Conservation (phyloP, 225 moss, liverwort and hornwort genomes). For the Sphagnum tenellum region DNA sequence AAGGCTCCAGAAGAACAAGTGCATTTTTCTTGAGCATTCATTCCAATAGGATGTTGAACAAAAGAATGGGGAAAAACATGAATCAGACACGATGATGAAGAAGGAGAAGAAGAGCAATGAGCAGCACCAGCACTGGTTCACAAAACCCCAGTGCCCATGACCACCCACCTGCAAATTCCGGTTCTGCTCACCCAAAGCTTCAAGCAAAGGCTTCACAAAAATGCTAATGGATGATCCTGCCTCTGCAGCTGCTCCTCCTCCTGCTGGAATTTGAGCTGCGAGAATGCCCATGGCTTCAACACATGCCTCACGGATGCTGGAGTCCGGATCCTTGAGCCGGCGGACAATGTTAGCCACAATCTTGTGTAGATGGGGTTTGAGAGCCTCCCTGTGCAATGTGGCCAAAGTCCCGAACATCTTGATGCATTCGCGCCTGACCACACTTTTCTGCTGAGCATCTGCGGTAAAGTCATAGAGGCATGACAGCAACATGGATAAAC, state of each 20-base stretch:
- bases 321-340: conserved; percentile 79
- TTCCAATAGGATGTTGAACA: too few relatives aligned
- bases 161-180: conserved; percentile 18
- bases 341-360: conserved; percentile 75
- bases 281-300: conserved; percentile 67
- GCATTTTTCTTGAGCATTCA: too few relatives aligned
- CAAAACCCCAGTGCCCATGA: too few relatives aligned
- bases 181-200: conserved; percentile 70
- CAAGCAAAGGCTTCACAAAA: conserved; percentile 64
- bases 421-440: conserved; percentile 71
- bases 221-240: conserved; percentile 15
- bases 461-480: conserved; percentile 58
- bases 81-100: too few relatives aligned
- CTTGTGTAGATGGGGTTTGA: conserved; percentile 62
- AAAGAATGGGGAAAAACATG: too few relatives aligned
- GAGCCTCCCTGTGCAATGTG: conserved; percentile 35
- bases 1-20: too few relatives aligned
- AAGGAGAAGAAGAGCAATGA: too few relatives aligned
- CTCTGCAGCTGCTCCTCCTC: conserved; percentile 10
- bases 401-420: conserved; percentile 62
- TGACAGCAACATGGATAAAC: conserved; percentile 58
- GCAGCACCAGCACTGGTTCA: too few relatives aligned
- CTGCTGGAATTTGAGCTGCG: conserved; percentile 43
- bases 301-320: conserved; percentile 74
- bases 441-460: conserved; percentile 75